Evolutionary conservation across 305 asterid genomes (phyloP).

Genomic region (Salvia sclarea): DNA sequence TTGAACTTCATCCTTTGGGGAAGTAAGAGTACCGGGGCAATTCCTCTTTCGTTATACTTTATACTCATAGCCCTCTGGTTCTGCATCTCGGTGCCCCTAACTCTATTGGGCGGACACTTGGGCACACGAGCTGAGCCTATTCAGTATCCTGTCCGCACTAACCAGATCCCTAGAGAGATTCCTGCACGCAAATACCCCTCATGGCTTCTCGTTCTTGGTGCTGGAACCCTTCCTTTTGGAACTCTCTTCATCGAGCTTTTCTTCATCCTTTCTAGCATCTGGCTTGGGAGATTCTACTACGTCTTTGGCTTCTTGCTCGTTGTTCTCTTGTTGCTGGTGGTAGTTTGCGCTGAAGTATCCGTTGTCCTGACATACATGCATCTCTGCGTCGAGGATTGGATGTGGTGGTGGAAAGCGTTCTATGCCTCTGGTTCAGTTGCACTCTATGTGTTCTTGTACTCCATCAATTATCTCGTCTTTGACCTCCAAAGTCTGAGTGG

Average conservation of each 20-base stretch:
- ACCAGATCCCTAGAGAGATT: conserved; percentile 84
- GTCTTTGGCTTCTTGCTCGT: conserved; percentile 77
- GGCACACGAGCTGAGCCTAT: conserved; percentile 71
- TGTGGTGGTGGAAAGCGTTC: conserved; percentile 97
- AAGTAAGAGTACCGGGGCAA: conserved; percentile 80
- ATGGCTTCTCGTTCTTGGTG: conserved; percentile 89
- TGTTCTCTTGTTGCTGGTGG: conserved; percentile 57
- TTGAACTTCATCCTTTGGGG: conserved; percentile 86
- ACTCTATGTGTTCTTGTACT: conserved; percentile 68
- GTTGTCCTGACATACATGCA: conserved; percentile 86
- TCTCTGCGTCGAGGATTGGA: conserved; percentile 86
- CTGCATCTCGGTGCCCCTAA: conserved; percentile 81
- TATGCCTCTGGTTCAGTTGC: conserved; percentile 80
- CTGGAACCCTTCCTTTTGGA: conserved; percentile 89
- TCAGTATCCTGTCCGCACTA: conserved; percentile 75
- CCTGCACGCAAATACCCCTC: conserved; percentile 74
- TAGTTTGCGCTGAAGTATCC: conserved; percentile 82
- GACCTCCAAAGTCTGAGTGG: conserved; percentile 83
- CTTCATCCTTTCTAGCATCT: conserved; percentile 81
- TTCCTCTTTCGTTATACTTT: conserved; percentile 69
- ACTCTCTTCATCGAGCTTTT: conserved; percentile 86
- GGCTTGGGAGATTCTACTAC: conserved; percentile 81
- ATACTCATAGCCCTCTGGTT: conserved; percentile 70
- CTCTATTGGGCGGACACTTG: conserved; percentile 69
- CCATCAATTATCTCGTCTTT: conserved; percentile 69